phyloP scores from a whole-genome alignment of 2,329 filamentous ascomycete species.

The Hortaea werneckii region DNA sequence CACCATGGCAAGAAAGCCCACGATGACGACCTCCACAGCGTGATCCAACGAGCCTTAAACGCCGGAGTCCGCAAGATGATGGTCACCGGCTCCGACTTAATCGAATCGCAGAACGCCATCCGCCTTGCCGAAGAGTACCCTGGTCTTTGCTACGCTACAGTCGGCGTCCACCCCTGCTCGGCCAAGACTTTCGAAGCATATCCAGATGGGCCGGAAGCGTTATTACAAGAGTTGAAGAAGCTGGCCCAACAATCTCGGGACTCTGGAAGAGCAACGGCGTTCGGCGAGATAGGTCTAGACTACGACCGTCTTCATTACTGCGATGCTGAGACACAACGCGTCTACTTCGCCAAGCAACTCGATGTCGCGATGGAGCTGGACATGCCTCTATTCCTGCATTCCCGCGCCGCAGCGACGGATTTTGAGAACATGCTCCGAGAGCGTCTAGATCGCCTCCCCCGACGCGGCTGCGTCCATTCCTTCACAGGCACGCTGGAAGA shows the following conservation, averaged over 20 bases:
- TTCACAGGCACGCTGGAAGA: slow-evolving; percentile 85
- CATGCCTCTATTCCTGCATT: slow-evolving; percentile 85
- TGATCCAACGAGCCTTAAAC: slow-evolving; percentile 66
- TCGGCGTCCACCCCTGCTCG: slow-evolving; percentile 88
- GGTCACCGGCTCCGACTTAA: slow-evolving; percentile 81
- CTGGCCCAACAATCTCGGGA: slow-evolving; percentile 53
- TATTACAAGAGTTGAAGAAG: slow-evolving; percentile 49
- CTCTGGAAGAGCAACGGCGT: slow-evolving; percentile 58
- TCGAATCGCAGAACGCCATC: slow-evolving; percentile 65
- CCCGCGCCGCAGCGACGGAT: slow-evolving; percentile 73
- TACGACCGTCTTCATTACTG: slow-evolving; percentile 86
- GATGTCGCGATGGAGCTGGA: slow-evolving; percentile 66
- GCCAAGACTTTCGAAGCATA: slow-evolving; percentile 64
- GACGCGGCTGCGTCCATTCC: slow-evolving; percentile 74
- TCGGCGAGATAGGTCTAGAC: slow-evolving; percentile 92
- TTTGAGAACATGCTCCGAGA: slow-evolving; percentile 64
- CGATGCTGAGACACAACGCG: slow-evolving; percentile 68
- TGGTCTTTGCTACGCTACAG: slow-evolving; percentile 74
- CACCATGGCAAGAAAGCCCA: slow-evolving; percentile 75
- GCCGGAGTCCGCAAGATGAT: slow-evolving; percentile 83
- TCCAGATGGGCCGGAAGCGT: slow-evolving; percentile 45
- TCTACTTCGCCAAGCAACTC: slow-evolving; percentile 77
- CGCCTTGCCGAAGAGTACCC: slow-evolving; percentile 64
- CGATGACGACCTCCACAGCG: slow-evolving; percentile 61
- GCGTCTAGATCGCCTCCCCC: slow-evolving; percentile 47